Evolutionary conservation across 441 rosid genomes (phyloP).

Genomic region (Cnidoscolus chayamansa): DNA sequence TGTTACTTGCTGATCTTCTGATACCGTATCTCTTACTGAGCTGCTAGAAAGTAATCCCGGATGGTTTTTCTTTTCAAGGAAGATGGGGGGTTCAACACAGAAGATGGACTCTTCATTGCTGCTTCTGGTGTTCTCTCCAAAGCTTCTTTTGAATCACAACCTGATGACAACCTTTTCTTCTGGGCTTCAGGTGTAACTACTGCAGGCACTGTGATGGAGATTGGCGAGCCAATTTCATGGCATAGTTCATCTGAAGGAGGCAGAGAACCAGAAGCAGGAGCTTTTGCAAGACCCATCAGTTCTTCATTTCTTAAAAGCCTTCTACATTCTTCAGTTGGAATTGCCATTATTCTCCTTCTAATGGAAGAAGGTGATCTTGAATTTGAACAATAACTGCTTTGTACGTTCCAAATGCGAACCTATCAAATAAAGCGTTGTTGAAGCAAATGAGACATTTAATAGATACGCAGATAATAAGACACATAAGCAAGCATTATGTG

Average conservation of each 20-base stretch:
- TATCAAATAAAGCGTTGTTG: constrained; percentile 21
- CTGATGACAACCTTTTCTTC: constrained; percentile 32
- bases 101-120: constrained; percentile 59
- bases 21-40: constrained; percentile 7
- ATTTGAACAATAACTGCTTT: constrained; percentile 38
- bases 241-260: constrained; percentile 24
- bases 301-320: constrained; percentile 41
- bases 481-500: background rate
- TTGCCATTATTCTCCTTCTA: constrained; percentile 67
- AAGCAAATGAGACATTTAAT: constrained; percentile 9
- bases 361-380: constrained; percentile 40
- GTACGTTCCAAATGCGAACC: constrained; percentile 75
- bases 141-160: constrained; percentile 34
- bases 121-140: constrained; percentile 65
- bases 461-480: background rate
- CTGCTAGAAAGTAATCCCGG: constrained; percentile 69
- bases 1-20: background rate
- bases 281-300: constrained; percentile 27
- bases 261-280: constrained; percentile 22
- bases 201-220: constrained; percentile 28
- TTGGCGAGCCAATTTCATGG: constrained; percentile 26
- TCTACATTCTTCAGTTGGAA: constrained; percentile 44
- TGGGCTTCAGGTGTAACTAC: constrained; percentile 61
- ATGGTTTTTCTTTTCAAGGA: constrained; percentile 82
- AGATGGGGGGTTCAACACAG: constrained; percentile 81